A percentile compares a stretch with the other conserved stretches of the same genome.
Conservation (phyloP, 2,329 filamentous ascomycete genomes). For the Clonostachys chloroleuca region DNA sequence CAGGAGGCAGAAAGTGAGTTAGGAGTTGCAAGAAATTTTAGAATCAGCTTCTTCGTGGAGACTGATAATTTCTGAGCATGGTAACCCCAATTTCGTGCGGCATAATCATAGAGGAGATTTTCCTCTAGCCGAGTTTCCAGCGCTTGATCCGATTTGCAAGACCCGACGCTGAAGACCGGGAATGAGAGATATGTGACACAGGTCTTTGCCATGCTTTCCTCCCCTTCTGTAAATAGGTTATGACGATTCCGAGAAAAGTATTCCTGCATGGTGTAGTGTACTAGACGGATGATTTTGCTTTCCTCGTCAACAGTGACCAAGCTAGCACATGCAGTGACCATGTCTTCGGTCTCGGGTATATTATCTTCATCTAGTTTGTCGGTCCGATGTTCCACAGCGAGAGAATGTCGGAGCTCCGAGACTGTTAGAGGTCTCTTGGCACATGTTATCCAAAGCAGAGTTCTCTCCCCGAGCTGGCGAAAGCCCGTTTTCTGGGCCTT, state of each 20-base stretch:
- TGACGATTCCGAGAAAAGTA: slow-evolving; percentile 25
- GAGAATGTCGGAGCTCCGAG: slow-evolving; percentile 31
- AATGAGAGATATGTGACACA: slow-evolving; percentile 8
- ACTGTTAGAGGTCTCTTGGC: slow-evolving; percentile 21
- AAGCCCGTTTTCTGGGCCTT: slow-evolving; percentile 20
- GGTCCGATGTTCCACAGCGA: slow-evolving; percentile 23
- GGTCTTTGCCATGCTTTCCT: slow-evolving; percentile 7
- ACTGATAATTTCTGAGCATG: not conserved
- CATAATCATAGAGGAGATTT: not conserved
- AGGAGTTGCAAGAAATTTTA: too few species aligned
- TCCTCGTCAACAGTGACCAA: slow-evolving; percentile 30
- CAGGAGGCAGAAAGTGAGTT: too few species aligned
- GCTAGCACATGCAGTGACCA: slow-evolving; percentile 31
- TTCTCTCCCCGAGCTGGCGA: slow-evolving; percentile 23
- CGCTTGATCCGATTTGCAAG: slow-evolving; percentile 4
- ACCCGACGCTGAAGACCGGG: slow-evolving; percentile 1
- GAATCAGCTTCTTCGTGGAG: too few species aligned
- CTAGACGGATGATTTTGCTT: slow-evolving; percentile 29
- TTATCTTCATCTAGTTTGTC: slow-evolving; percentile 22
- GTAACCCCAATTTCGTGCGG: not conserved
- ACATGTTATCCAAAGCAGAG: slow-evolving; percentile 31
- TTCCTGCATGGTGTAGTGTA: slow-evolving; percentile 38
- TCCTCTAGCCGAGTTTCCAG: not conserved
- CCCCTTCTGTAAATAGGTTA: slow-evolving; percentile 18
- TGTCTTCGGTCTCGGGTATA: slow-evolving; percentile 17